Conservation (phyloP, 192 early-diverging fungal genomes). For the Coemansia sp. region DNA sequence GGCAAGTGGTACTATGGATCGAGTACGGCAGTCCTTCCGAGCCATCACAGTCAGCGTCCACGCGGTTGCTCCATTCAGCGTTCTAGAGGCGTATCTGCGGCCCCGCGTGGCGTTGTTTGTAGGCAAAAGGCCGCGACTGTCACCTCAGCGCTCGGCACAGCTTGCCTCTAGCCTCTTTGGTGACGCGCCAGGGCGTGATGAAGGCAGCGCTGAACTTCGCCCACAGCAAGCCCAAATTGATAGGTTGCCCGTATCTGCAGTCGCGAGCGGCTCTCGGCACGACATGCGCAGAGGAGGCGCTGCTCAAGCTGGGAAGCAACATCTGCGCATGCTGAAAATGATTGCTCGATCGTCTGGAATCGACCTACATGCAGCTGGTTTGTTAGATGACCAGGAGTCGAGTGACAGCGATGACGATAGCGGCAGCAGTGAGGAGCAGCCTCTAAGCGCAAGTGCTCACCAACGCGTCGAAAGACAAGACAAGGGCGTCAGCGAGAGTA, state of each 20-base stretch:
- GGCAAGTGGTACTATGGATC: slow-evolving; percentile 17
- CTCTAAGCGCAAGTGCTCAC: background rate
- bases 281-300: background rate
- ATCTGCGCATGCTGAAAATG: slow-evolving; percentile 39
- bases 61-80: slow-evolving; percentile 80
- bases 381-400: slow-evolving; percentile 24
- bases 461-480: background rate
- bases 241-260: background rate
- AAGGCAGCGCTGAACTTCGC: slow-evolving; percentile 2
- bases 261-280: slow-evolving; percentile 7
- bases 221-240: slow-evolving; percentile 19
- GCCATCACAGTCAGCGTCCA: slow-evolving; percentile 77
- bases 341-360: slow-evolving; percentile 47
- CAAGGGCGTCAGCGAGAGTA: background rate
- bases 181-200: background rate
- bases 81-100: slow-evolving; percentile 79
- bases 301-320: slow-evolving; percentile 7
- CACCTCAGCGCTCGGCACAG: slow-evolving; percentile 5
- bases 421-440: background rate
- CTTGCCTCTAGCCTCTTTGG: background rate
- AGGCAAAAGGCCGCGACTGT: background rate
- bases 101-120: slow-evolving; percentile 55
- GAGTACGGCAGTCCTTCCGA: slow-evolving; percentile 24
- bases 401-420: slow-evolving; percentile 12
- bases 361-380: slow-evolving; percentile 31